Evolutionary conservation across 1,139 yeast species (phyloP).

Genomic region (Magnusiomyces paraingens): DNA sequence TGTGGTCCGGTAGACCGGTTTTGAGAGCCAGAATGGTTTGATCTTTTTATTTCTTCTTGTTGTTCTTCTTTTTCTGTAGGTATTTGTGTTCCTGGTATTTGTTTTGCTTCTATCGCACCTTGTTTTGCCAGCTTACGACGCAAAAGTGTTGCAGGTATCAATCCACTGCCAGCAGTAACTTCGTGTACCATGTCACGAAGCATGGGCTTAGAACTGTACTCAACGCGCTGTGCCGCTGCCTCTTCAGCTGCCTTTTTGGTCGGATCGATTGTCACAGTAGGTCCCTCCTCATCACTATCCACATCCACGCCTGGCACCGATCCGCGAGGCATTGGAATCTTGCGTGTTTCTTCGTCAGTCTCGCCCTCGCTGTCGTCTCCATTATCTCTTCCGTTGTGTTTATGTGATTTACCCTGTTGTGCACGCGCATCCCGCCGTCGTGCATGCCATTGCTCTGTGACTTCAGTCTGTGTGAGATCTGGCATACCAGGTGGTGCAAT

Average conservation of each 20-base stretch:
- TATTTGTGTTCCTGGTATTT: not conserved
- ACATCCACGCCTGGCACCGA: slow-evolving; percentile 13
- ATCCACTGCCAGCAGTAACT: slow-evolving; percentile 12
- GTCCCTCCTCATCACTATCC: slow-evolving; percentile 1
- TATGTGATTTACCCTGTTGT: not conserved
- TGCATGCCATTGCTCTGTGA: not conserved
- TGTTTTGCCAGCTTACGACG: slow-evolving; percentile 6
- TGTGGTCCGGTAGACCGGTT: not conserved
- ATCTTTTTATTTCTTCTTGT: not conserved
- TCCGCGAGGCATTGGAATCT: slow-evolving; percentile 24
- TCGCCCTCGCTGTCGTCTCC: slow-evolving; percentile 22
- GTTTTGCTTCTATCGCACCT: not conserved
- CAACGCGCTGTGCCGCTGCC: slow-evolving; percentile 17
- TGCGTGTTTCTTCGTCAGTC: slow-evolving; percentile 19
- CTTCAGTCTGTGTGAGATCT: slow-evolving; percentile 13
- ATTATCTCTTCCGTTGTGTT: slow-evolving; percentile 10
- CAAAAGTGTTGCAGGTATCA: slow-evolving; percentile 24
- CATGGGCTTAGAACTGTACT: slow-evolving; percentile 26
- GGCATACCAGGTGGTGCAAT: slow-evolving; percentile 25
- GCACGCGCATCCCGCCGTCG: too few relatives aligned
- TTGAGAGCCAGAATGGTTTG: slow-evolving; percentile 6
- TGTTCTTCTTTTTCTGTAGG: not conserved
- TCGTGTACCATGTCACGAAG: slow-evolving; percentile 24
- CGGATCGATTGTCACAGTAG: too few relatives aligned
- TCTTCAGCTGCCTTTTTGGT: slow-evolving; percentile 3